Evolutionary conservation across 768 basidiomycete species (phyloP).

Genomic region (Boletus speciosus): DNA sequence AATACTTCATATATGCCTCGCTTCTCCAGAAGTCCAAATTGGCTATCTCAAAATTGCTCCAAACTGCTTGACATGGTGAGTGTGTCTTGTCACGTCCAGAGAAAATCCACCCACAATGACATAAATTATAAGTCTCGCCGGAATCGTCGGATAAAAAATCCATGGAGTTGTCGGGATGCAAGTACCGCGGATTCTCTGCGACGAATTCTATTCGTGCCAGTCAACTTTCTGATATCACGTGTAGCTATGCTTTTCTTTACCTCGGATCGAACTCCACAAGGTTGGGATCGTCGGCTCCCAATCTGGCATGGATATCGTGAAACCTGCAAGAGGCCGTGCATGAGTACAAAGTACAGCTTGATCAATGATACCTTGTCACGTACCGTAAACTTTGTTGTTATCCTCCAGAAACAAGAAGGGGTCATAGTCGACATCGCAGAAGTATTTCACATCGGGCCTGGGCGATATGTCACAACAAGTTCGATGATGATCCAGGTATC

Average conservation of each 20-base stretch:
- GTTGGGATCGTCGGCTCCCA: constrained; percentile 61
- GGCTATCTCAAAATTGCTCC: constrained; percentile 94
- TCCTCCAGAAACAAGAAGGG: constrained; percentile 59
- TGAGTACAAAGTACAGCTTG: background rate
- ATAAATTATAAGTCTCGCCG: constrained; percentile 60
- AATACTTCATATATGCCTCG: constrained; percentile 79
- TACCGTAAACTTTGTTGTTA: constrained; percentile 49
- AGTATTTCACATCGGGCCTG: constrained; percentile 51
- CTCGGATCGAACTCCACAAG: constrained; percentile 57
- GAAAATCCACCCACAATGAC: constrained; percentile 48
- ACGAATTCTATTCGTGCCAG: constrained; percentile 51
- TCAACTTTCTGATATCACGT: constrained; percentile 33
- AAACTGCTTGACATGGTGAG: constrained; percentile 48
- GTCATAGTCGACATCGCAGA: constrained; percentile 48
- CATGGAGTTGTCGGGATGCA: constrained; percentile 58
- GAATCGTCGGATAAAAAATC: constrained; percentile 63
- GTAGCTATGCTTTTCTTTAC: constrained; percentile 35
- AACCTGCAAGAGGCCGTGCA: constrained; percentile 34
- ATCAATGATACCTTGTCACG: constrained; percentile 1
- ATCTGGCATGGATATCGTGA: constrained; percentile 64
- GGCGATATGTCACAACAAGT: background rate
- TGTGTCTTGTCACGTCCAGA: background rate
- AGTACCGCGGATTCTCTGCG: constrained; percentile 48
- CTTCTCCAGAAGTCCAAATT: constrained; percentile 81
- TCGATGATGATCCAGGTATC: background rate